phyloP scores from a whole-genome alignment of 2,329 filamentous ascomycete species.

The Bipolaris sorokiniana region DNA sequence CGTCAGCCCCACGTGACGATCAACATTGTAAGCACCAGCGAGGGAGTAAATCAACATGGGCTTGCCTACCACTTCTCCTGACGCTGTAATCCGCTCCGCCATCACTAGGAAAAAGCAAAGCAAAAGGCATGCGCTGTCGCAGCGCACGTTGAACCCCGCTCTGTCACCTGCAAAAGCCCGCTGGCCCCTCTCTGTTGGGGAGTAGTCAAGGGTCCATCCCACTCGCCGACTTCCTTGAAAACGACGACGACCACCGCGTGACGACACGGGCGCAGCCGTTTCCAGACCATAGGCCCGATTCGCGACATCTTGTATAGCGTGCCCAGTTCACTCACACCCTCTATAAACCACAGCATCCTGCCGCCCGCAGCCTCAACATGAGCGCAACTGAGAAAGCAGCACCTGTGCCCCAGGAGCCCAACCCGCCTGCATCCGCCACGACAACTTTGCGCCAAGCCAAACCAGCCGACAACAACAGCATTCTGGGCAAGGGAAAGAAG shows the following conservation, averaged over 20 bases:
- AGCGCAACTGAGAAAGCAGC: constrained; percentile 14
- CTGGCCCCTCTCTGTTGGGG: not conserved
- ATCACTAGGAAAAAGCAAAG: not conserved
- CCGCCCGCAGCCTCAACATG: constrained; percentile 9
- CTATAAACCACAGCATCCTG: not conserved
- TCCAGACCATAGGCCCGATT: constrained; percentile 14
- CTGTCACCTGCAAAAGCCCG: not conserved
- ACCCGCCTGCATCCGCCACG: constrained; percentile 24
- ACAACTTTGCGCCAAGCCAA: constrained; percentile 28
- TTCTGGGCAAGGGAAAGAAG: constrained; percentile 47
- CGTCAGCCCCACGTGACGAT: constrained; percentile 18
- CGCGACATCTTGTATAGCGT: constrained; percentile 9
- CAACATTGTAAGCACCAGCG: constrained; percentile 8
- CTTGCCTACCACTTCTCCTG: constrained; percentile 3
- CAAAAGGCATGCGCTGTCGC: not conserved
- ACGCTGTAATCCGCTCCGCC: not conserved
- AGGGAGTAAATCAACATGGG: constrained; percentile 4
- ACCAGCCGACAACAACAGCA: constrained; percentile 31
- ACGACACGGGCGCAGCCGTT: constrained; percentile 14
- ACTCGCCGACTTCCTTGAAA: constrained; percentile 17
- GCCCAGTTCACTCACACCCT: constrained; percentile 1
- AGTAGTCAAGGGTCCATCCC: constrained; percentile 21
- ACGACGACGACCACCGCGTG: constrained; percentile 17
- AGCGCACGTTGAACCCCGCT: not conserved
- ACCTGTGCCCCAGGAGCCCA: constrained; percentile 15